phyloP scores from a whole-genome alignment of 257 asterid genomes.

The Henckelia pumila region DNA sequence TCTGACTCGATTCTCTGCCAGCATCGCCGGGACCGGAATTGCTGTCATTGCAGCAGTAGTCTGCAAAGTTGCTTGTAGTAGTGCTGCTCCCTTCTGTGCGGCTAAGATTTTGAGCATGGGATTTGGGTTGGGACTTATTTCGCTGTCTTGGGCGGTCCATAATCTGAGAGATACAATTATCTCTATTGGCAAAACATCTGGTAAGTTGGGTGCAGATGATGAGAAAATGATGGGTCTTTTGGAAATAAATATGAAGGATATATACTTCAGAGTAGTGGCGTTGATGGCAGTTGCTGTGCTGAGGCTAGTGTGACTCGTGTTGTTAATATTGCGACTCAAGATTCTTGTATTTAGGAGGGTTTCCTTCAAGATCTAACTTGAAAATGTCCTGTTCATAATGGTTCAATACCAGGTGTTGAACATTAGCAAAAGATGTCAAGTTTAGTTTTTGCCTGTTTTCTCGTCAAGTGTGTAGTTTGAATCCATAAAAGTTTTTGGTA shows the following conservation, averaged over 20 bases:
- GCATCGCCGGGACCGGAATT: slow-evolving; percentile 87
- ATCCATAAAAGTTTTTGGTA: neutral
- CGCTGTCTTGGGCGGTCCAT: slow-evolving; percentile 85
- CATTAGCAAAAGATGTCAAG: neutral
- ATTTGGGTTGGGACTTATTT: slow-evolving; percentile 76
- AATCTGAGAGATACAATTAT: slow-evolving; percentile 68
- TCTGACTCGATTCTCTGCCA: slow-evolving; percentile 71
- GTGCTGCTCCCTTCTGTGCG: slow-evolving; percentile 48
- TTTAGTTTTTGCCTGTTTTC: too few relatives aligned
- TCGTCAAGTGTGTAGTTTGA: neutral
- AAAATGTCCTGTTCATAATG: neutral
- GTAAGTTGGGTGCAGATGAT: slow-evolving; percentile 38
- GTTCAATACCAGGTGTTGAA: neutral
- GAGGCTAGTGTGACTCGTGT: slow-evolving; percentile 47
- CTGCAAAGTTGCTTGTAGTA: slow-evolving; percentile 58
- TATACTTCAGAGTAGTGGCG: slow-evolving; percentile 58
- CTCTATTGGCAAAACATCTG: slow-evolving; percentile 47
- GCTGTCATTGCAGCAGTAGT: slow-evolving; percentile 66
- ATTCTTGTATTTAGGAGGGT: neutral
- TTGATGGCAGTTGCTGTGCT: slow-evolving; percentile 60
- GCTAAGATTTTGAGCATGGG: slow-evolving; percentile 66
- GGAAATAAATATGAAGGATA: slow-evolving; percentile 59
- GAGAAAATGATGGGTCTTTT: slow-evolving; percentile 59
- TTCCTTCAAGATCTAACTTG: neutral
- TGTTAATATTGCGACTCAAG: neutral